These are phyloP conservation scores for Populus hybrid DNA, from an alignment of 441 rosid genomes.

Conservation along the genomic window DNA sequence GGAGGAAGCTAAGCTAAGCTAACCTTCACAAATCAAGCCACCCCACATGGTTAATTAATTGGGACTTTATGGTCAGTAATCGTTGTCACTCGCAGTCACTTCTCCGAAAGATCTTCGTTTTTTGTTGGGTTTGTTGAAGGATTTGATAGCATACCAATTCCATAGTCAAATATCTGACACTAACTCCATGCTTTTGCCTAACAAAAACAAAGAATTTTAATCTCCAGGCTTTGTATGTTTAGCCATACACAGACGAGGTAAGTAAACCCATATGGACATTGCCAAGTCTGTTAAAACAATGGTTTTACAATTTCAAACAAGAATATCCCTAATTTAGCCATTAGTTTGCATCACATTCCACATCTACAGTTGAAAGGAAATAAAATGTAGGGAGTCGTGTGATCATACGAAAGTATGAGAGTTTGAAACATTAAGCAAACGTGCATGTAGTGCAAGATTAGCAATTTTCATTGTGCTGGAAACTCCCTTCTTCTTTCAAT, in stretches of 20 bases:
- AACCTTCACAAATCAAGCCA: constrained; percentile 1
- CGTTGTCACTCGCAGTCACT: constrained; percentile 14
- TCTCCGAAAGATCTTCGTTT: not conserved
- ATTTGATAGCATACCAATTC: not conserved
- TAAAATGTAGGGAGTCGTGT: not conserved
- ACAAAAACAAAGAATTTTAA: constrained; percentile 11
- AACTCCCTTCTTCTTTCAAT: no score
- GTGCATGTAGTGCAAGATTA: no score
- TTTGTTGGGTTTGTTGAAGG: not conserved
- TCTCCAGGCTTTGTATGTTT: not conserved
- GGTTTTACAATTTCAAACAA: not conserved
- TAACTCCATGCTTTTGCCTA: constrained; percentile 1
- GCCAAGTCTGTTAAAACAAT: not conserved
- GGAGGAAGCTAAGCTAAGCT: not conserved
- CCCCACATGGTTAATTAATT: constrained; percentile 5
- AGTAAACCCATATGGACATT: not conserved
- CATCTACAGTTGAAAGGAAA: not conserved
- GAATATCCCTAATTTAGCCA: not conserved
- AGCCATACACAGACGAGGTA: not conserved
- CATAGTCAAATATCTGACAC: constrained; percentile 2
- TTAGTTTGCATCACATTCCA: not conserved
- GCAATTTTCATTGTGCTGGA: no score
- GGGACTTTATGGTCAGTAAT: constrained; percentile 3
- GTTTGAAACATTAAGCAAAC: not conserved
- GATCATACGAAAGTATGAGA: no score